A percentile compares a stretch with the other conserved stretches of the same genome.
Evolutionary conservation across 495 filamentous ascomycete species (phyloP).

Genomic region (Talaromyces proteolyticus): DNA sequence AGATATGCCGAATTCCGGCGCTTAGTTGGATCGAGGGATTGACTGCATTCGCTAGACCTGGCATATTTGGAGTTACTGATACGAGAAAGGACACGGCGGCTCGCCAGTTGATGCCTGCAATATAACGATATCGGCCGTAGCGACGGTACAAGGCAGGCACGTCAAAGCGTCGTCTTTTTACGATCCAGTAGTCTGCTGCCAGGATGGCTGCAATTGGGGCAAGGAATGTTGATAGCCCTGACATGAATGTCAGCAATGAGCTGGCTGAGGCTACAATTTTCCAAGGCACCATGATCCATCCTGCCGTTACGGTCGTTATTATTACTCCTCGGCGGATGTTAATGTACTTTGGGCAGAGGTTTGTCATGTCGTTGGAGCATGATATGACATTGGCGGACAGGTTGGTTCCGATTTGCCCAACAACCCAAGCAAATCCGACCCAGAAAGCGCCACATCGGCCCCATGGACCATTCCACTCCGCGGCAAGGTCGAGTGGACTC

Average conservation of each 20-base stretch:
- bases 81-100: constrained; percentile 17
- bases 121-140: constrained; percentile 26
- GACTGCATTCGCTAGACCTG: constrained; percentile 19
- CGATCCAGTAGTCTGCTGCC: constrained; percentile 41
- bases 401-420: constrained; percentile 51
- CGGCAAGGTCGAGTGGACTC: constrained; percentile 46
- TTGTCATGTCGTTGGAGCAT: constrained; percentile 53
- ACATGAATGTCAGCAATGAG: constrained; percentile 54
- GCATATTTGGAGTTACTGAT: constrained; percentile 28
- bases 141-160: constrained; percentile 48
- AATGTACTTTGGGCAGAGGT: constrained; percentile 51
- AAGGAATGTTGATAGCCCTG: constrained; percentile 24
- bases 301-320: constrained; percentile 43
- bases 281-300: constrained; percentile 57
- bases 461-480: constrained; percentile 33
- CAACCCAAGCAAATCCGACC: constrained; percentile 34
- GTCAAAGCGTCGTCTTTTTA: constrained; percentile 32
- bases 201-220: constrained; percentile 35
- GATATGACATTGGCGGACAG: constrained; percentile 51
- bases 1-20: constrained; percentile 29
- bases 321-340: constrained; percentile 54
- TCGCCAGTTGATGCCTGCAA: constrained; percentile 20
- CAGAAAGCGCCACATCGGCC: constrained; percentile 52
- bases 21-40: constrained; percentile 11
- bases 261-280: constrained; percentile 55